Evolutionary conservation across 208 protist species (phyloP), one percentile per base, ranked within the genome.

Genomic region (Trypanosoma grayi): DNA sequence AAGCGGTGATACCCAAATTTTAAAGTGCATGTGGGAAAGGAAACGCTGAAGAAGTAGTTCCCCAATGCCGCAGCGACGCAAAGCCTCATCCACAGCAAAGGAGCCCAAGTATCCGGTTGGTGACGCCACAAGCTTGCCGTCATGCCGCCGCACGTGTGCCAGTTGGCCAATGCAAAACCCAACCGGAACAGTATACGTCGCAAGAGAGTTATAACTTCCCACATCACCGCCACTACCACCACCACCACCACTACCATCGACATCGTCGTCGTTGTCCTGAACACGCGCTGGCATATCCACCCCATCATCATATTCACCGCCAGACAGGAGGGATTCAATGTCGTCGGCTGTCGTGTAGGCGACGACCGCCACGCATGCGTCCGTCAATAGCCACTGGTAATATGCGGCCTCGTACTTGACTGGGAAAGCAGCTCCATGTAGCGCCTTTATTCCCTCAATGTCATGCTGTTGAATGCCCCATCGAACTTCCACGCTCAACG

Each of bases 61-160:
- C 30, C 85, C 89, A 16, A 95, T 24, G n/a, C 89, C 89, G 55
- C 79, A 70, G 10, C 60, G 27, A 14, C 76, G 89, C 47, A 90
- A 47, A 10, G 46, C 39, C 16, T 65, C 64, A 20, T 81, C 63
- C 10, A 95, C 84, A 0, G 77, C 83, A 39, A 95, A 74, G 39
- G 73, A 81, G 30, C 78, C 72, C 24, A 95, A 64, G 70, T 95
- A 95, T 27, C 69, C 60, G 1, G 75, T 87, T 25, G 89, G 89
- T 31, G 85, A 85, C 2, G 73, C 68, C 41, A 77, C 54, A n/a
- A 95, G 58, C n/a, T 43, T 25, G 9, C 70, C 79, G 18, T 55
- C 45, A n/a, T 56, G 56, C 28, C 73, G 57, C 24, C 45, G 51
- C 14, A 68, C 79, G 65, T 90, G 83, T 37, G 50, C 84, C 20